Evolutionary conservation across 2,329 filamentous ascomycete species (phyloP).

Genomic region (Trichoderma cornu-damae): DNA sequence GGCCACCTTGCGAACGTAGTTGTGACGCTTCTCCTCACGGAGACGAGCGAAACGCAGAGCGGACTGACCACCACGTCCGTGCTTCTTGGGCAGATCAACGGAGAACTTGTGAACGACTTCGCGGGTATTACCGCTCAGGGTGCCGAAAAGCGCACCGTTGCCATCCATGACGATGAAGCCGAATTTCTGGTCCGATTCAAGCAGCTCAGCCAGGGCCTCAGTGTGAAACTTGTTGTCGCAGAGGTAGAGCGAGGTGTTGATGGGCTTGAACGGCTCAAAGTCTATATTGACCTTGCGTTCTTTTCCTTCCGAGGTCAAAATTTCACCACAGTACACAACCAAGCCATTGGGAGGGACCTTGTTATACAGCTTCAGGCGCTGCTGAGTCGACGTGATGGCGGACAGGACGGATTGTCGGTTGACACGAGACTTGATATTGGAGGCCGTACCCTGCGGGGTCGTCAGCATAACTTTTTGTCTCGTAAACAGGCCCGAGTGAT

Average conservation of each 20-base stretch:
- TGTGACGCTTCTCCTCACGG: conserved; percentile 98
- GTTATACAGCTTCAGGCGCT: conserved; percentile 97
- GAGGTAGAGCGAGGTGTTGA: conserved; percentile 98
- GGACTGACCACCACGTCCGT: conserved; percentile 99
- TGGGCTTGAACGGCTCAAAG: conserved; percentile 99
- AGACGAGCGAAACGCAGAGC: conserved; percentile 99
- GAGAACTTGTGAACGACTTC: conserved; percentile 97
- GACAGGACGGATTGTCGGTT: conserved; percentile 97
- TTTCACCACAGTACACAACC: conserved; percentile 99
- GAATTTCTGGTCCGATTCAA: conserved; percentile 98
- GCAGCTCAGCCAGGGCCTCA: conserved; percentile 89
- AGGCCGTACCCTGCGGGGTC: conserved; percentile 78
- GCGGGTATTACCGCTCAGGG: conserved; percentile 92
- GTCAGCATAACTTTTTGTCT: conserved; percentile 24
- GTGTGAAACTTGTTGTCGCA: conserved; percentile 99
- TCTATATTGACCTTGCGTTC: conserved; percentile 99
- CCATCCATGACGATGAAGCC: conserved; percentile 99
- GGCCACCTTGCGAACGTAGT: conserved; percentile 98
- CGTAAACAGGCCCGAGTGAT: neutral
- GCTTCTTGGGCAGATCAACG: conserved; percentile 98
- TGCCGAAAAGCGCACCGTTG: conserved; percentile 96
- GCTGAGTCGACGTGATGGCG: conserved; percentile 97
- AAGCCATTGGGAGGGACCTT: conserved; percentile 97
- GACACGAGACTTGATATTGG: conserved; percentile 99
- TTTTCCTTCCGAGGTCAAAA: conserved; percentile 96